A percentile compares a stretch with the other conserved stretches of the same genome.
Evolutionary conservation across 169 alveolate species (phyloP).

Genomic region (Eimeria necatrix): DNA sequence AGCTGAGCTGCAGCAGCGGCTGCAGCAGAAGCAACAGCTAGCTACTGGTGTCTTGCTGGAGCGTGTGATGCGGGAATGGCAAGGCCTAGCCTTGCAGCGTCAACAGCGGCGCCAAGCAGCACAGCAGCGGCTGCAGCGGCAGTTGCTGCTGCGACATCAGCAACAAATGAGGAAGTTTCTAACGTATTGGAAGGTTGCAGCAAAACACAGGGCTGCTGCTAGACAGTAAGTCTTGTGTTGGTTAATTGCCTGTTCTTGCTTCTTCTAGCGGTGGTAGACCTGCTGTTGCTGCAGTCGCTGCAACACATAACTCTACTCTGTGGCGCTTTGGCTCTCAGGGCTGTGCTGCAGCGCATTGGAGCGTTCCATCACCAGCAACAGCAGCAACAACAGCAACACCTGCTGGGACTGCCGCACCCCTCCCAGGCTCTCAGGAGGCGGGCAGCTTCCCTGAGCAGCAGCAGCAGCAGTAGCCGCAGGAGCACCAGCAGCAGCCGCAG

Average conservation of each 20-base stretch:
- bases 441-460: slow-evolving; percentile 42
- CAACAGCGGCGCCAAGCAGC: slow-evolving; percentile 61
- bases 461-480: slow-evolving; percentile 13
- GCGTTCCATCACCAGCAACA: slow-evolving; percentile 38
- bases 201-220: slow-evolving; percentile 58
- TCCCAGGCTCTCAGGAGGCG: neutral
- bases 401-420: slow-evolving; percentile 28
- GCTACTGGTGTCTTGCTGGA: slow-evolving; percentile 33
- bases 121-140: slow-evolving; percentile 63
- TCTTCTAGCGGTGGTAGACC: neutral
- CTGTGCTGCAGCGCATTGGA: slow-evolving; percentile 60
- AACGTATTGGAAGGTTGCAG: slow-evolving; percentile 34
- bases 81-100: slow-evolving; percentile 42
- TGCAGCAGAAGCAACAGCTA: neutral
- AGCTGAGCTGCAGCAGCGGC: slow-evolving; percentile 1
- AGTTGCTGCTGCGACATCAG: slow-evolving; percentile 35
- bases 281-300: slow-evolving; percentile 36
- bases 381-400: slow-evolving; percentile 26
- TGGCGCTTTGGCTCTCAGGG: slow-evolving; percentile 5
- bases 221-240: neutral
- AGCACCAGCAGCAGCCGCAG: neutral
- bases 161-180: slow-evolving; percentile 39
- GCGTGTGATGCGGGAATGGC: slow-evolving; percentile 19
- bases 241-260: neutral
- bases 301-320: neutral